Percentiles rank a stretch among this genome's conserved stretches.
Evolutionary conservation across 108 stramenopile species (phyloP).

Genomic region (Stephanodiscus minutulus): DNA sequence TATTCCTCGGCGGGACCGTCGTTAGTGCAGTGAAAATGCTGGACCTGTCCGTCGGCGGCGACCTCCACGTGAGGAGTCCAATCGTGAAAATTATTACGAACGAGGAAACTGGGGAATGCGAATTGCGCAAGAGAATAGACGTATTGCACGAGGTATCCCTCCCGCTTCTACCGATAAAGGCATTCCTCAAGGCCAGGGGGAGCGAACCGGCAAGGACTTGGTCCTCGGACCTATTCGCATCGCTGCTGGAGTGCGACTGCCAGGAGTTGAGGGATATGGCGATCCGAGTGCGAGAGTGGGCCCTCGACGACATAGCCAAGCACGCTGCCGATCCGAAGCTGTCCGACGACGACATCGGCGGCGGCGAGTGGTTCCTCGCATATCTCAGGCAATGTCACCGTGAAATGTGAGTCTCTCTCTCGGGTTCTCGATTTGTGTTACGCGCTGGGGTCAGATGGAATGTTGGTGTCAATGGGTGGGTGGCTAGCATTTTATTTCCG

Average conservation of each 20-base stretch:
- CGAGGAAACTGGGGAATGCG: too few relatives aligned
- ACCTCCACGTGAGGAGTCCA: too few relatives aligned
- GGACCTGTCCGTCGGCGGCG: too few relatives aligned
- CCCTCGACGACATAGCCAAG: conserved; percentile 21
- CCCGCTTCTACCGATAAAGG: conserved; percentile 40
- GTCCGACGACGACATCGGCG: conserved; percentile 42
- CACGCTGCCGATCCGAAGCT: conserved; percentile 37
- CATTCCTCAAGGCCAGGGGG: conserved; percentile 39
- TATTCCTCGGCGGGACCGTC: too few relatives aligned
- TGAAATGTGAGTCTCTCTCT: conserved; percentile 10
- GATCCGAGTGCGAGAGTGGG: conserved; percentile 24
- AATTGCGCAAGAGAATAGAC: conserved; percentile 23
- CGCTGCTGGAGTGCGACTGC: conserved; percentile 13
- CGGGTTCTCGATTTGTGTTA: too few relatives aligned
- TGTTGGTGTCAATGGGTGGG: too few relatives aligned
- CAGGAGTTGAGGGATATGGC: conserved; percentile 24
- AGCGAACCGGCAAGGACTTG: conserved; percentile 28
- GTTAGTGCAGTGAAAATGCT: too few relatives aligned
- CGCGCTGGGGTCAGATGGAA: too few relatives aligned
- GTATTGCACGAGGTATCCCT: conserved; percentile 37
- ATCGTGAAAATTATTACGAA: too few relatives aligned
- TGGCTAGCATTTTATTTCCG: too few relatives aligned
- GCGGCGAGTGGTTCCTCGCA: conserved; percentile 54
- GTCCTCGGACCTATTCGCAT: conserved; percentile 26
- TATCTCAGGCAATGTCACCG: conserved; percentile 46